Conservation (phyloP, 768 basidiomycete species). For the Leucocoprinus birnbaumii region DNA sequence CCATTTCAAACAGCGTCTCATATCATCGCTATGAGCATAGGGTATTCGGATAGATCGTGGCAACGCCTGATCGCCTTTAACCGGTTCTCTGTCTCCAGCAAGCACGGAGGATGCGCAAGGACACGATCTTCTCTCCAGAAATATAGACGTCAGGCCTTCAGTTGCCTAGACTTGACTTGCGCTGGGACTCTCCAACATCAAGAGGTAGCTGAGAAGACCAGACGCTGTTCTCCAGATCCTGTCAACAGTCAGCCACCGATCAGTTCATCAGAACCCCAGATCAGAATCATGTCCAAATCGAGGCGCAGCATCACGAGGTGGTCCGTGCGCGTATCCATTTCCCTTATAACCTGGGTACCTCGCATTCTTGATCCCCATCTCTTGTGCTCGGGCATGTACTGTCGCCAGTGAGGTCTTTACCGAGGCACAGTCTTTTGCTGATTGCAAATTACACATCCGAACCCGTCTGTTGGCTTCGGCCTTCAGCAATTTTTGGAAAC, state of each 20-base stretch:
- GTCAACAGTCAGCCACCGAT: background rate
- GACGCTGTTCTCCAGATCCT: slow-evolving; percentile 1
- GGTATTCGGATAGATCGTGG: too few relatives aligned
- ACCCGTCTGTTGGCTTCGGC: slow-evolving; percentile 88
- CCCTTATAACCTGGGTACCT: slow-evolving; percentile 37
- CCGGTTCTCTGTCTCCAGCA: background rate
- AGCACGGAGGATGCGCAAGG: too few relatives aligned
- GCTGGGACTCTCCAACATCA: background rate
- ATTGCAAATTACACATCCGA: slow-evolving; percentile 98
- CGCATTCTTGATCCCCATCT: slow-evolving; percentile 43
- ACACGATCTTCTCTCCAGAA: too few relatives aligned
- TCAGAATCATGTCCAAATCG: slow-evolving; percentile 3
- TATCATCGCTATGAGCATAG: background rate
- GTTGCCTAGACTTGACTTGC: background rate
- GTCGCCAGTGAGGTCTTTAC: slow-evolving; percentile 95
- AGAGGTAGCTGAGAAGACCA: background rate
- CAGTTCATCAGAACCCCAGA: background rate
- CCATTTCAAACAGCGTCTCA: background rate
- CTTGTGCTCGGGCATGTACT: slow-evolving; percentile 96
- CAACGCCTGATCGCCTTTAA: background rate
- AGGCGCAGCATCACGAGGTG: slow-evolving; percentile 23
- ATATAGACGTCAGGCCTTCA: background rate
- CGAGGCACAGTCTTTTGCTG: slow-evolving; percentile 94
- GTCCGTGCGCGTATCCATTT: slow-evolving; percentile 45
- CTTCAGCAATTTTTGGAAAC: slow-evolving; percentile 90